Evolutionary conservation across 441 rosid genomes (phyloP).

Genomic region (Dalechampia spathulata): DNA sequence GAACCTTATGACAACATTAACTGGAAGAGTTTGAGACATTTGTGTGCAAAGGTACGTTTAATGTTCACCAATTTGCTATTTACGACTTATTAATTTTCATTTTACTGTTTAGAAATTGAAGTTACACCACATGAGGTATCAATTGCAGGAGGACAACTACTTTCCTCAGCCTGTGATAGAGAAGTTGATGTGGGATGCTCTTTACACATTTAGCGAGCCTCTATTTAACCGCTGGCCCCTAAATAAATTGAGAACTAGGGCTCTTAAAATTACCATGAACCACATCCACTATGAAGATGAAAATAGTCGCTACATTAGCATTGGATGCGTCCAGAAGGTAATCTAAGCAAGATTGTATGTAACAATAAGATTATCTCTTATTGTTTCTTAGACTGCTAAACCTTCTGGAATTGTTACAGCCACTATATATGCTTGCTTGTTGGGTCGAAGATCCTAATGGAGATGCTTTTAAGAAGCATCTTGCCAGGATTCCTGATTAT

Average conservation of each 20-base stretch:
- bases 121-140: background rate
- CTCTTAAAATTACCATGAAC: conserved; percentile 37
- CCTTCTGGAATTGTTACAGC: conserved; percentile 6
- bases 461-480: conserved; percentile 20
- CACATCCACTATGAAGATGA: conserved; percentile 56
- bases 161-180: conserved; percentile 42
- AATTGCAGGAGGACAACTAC: conserved; percentile 38
- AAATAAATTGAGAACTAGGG: conserved; percentile 37
- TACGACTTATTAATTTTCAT: background rate
- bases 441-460: conserved; percentile 49
- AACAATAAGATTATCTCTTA: background rate
- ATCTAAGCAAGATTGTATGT: background rate
- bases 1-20: conserved; percentile 22
- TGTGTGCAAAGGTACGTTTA: conserved; percentile 45
- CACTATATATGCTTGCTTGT: conserved; percentile 42
- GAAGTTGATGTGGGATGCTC: conserved; percentile 43
- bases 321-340: conserved; percentile 47
- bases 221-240: conserved; percentile 46
- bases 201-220: conserved; percentile 37
- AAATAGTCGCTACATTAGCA: conserved; percentile 41
- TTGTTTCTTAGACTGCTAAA: no score
- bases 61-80: background rate
- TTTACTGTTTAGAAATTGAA: no score
- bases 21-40: conserved; percentile 37
- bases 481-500: conserved; percentile 20